Conservation (phyloP, 2,329 filamentous ascomycete species). For the Ophiocordyceps polyrhachis-furcata region DNA sequence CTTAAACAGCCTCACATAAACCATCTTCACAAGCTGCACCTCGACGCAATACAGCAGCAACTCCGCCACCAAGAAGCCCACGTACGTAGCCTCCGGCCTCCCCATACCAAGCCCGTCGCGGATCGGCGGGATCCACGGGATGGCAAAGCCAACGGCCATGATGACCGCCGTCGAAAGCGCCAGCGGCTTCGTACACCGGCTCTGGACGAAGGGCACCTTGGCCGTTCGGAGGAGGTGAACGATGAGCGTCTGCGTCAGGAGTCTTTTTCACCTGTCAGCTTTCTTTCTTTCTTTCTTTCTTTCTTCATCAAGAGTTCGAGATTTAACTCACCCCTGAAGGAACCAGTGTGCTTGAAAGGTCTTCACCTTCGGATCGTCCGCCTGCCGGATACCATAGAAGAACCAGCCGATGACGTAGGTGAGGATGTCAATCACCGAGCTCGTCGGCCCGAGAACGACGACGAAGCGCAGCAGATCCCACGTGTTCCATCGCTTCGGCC, state of each 20-base stretch:
- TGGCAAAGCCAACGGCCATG: constrained; percentile 9
- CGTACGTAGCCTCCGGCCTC: constrained; percentile 5
- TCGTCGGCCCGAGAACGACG: constrained; percentile 10
- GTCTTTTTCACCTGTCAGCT: constrained; percentile 1
- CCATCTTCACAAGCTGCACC: constrained; percentile 11
- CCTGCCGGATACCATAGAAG: constrained; percentile 8
- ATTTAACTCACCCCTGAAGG: constrained; percentile 8
- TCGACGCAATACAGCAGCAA: constrained; percentile 9
- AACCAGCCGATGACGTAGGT: constrained; percentile 8
- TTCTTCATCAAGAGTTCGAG: no score
- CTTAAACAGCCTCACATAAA: constrained; percentile 9
- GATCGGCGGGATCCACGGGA: constrained; percentile 10
- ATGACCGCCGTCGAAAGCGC: constrained; percentile 8
- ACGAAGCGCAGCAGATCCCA: constrained; percentile 11
- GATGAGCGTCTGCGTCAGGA: constrained; percentile 12
- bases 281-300: not conserved
- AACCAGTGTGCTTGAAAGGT: constrained; percentile 11
- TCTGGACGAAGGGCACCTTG: constrained; percentile 10
- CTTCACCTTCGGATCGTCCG: constrained; percentile 3
- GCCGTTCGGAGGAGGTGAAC: constrained; percentile 10
- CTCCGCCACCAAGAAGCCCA: constrained; percentile 9
- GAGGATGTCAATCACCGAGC: constrained; percentile 10
- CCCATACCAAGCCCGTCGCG: constrained; percentile 6
- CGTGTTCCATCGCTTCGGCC: constrained; percentile 10
- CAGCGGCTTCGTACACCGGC: constrained; percentile 6